These are phyloP conservation scores for Fusarium torreyae DNA, from an alignment of 2,329 filamentous ascomycete species.

Conservation along the genomic window DNA sequence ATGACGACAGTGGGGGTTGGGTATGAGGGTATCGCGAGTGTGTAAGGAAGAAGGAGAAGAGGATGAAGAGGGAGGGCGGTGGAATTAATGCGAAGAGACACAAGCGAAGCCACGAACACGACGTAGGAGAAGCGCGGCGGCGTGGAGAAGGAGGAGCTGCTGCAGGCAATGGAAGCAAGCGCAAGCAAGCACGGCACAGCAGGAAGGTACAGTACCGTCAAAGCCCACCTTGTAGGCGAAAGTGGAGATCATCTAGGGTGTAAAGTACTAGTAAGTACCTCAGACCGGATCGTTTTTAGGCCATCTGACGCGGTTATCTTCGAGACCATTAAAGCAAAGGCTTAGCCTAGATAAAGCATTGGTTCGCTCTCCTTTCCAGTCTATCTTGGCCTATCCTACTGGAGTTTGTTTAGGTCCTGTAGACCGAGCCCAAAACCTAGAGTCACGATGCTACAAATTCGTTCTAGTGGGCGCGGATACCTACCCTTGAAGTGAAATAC, in stretches of 20 bases:
- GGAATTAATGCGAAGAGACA: slow-evolving; percentile 43
- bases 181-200: slow-evolving; percentile 22
- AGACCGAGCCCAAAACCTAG: no score
- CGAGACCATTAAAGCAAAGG: background rate
- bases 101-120: slow-evolving; percentile 33
- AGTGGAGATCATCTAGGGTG: slow-evolving; percentile 17
- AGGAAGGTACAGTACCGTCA: slow-evolving; percentile 19
- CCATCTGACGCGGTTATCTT: slow-evolving; percentile 20
- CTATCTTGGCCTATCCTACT: background rate
- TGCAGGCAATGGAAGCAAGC: slow-evolving; percentile 24
- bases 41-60: slow-evolving; percentile 27
- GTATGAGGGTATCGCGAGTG: slow-evolving; percentile 42
- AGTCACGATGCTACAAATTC: background rate
- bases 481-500: background rate
- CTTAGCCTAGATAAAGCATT: slow-evolving; percentile 2
- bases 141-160: slow-evolving; percentile 39
- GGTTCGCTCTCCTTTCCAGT: background rate
- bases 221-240: slow-evolving; percentile 23
- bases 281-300: slow-evolving; percentile 11
- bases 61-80: slow-evolving; percentile 26
- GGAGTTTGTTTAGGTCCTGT: background rate
- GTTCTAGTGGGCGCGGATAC: background rate
- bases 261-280: slow-evolving; percentile 31
- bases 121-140: slow-evolving; percentile 34
- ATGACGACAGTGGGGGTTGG: slow-evolving; percentile 29